Evolutionary conservation across 208 protist species (phyloP), one percentile per base, ranked within the genome.

Genomic region (Wallacemonas collosoma): DNA sequence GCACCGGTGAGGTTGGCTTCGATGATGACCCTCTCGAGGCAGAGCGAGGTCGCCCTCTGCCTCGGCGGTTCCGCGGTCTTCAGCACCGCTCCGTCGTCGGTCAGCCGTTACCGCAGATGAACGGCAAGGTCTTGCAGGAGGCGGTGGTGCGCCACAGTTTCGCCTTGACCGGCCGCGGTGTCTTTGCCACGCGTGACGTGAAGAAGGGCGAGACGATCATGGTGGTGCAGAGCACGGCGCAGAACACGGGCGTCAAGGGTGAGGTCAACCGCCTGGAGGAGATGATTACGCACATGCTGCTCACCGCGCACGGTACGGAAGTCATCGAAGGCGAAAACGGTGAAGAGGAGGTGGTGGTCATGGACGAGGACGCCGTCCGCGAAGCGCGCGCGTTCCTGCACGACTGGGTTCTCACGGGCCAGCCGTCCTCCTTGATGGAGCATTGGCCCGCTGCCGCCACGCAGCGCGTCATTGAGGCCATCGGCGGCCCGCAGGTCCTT

Each of bases 1-100:
- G 91, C 15, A 91, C 84, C 1, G 92, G 92, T 15, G 87, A 96
- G 75, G 89, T 96, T 6, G 89, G 89, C 71, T 96, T 96, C 72
- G 88, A 94, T 38, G 77, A 82, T 61, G 51, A 75, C 48, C 47
- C 56, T n/a, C 51, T 62, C 44, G 57, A 4, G 17, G 26, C n/a
- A 39, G 72, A 66, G 3, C 7, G 17, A 2, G 43, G 38, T 26
- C 2, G 44, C n/a, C 58, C 67, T 12, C 74, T 82, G 50, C 87
- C 86, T 17, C 36, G 36, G 45, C 66, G 70, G 43, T 93, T 83
- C 66, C 83, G 89, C 35, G 92, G 92, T 9, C 75, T 95, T 63
- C 86, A 90, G 55, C 87, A 96, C 68, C 80, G 71, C 51, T 89
- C 84, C 17, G 72, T 89, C 39, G 43, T 95, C 45, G 77, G 85